Conservation (phyloP, 78 protist genomes). For the Dictyostelium brefeldianum region DNA sequence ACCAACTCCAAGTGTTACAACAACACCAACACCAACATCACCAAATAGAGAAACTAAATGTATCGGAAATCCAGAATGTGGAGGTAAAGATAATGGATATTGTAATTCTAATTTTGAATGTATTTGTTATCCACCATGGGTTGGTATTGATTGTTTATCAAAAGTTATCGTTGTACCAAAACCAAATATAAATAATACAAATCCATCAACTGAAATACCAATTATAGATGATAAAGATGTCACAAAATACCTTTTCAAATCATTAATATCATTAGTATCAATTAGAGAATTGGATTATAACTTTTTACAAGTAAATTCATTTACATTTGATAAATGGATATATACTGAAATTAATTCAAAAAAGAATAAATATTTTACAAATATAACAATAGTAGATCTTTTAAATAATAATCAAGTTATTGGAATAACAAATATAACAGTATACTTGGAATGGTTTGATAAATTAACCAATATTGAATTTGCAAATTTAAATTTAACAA, state of each 20-base stretch:
- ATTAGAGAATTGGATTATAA: slow-evolving; percentile 18
- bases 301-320: background rate
- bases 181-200: background rate
- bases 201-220: background rate
- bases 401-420: background rate
- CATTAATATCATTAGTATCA: background rate
- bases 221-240: background rate
- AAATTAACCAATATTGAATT: background rate
- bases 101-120: background rate
- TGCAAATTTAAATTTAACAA: slow-evolving; percentile 1
- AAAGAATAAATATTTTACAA: background rate
- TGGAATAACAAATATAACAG: background rate
- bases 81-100: background rate
- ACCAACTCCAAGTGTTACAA: background rate
- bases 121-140: background rate
- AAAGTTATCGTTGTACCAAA: background rate
- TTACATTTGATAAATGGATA: background rate
- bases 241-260: background rate
- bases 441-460: background rate
- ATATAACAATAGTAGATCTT: background rate
- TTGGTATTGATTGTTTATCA: background rate
- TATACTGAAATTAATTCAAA: background rate
- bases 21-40: background rate
- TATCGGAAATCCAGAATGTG: background rate
- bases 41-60: background rate